Evolutionary conservation across 371 early-diverging fungal genomes (phyloP).

Genomic region (Mucor circinelloides): DNA sequence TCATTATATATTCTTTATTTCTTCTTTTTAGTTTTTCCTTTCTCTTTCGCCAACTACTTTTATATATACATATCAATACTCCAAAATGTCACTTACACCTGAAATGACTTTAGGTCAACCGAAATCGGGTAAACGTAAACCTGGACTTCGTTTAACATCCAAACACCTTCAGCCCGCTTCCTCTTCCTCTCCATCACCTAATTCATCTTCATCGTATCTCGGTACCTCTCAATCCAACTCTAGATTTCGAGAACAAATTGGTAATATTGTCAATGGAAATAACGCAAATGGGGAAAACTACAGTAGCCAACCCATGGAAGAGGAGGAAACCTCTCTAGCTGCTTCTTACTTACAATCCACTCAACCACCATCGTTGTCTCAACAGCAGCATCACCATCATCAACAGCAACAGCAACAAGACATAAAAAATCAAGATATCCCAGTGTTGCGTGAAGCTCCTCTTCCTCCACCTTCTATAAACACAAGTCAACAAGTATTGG

Average conservation of each 20-base stretch:
- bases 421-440: slow-evolving; percentile 17
- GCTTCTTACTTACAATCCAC: slow-evolving; percentile 22
- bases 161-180: slow-evolving; percentile 25
- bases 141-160: slow-evolving; percentile 28
- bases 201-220: slow-evolving; percentile 9
- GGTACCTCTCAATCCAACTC: slow-evolving; percentile 18
- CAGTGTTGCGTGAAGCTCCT: slow-evolving; percentile 43
- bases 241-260: slow-evolving; percentile 40
- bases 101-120: slow-evolving; percentile 18
- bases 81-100: slow-evolving; percentile 13
- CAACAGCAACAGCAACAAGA: slow-evolving; percentile 9
- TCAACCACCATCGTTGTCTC: neutral
- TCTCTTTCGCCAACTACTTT: neutral
- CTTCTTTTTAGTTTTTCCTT: neutral
- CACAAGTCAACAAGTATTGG: slow-evolving; percentile 6
- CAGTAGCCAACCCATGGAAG: slow-evolving; percentile 14
- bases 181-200: slow-evolving; percentile 19
- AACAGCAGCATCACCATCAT: neutral
- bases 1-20: neutral
- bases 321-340: slow-evolving; percentile 32
- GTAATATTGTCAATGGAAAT: slow-evolving; percentile 41
- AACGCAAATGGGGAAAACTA: neutral
- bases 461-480: slow-evolving; percentile 27
- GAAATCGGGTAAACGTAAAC: slow-evolving; percentile 30
- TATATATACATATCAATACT: neutral